Percentiles rank a stretch among this genome's conserved stretches.
phyloP scores from a whole-genome alignment of 768 basidiomycete genomes.

The Russula sp. region DNA sequence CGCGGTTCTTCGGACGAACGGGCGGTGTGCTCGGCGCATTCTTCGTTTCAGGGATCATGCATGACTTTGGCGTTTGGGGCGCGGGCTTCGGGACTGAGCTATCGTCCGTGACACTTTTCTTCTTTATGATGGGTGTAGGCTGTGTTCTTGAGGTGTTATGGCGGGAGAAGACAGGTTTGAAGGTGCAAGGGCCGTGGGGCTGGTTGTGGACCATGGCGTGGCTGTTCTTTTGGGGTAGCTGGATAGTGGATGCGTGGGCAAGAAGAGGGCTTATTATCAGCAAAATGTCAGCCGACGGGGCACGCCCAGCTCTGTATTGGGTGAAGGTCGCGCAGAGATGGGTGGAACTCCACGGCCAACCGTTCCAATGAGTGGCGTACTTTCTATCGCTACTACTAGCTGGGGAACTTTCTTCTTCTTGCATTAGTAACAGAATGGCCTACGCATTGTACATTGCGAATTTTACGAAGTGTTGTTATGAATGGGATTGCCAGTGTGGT shows the following conservation, averaged over 20 bases:
- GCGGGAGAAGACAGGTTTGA: conserved; percentile 8
- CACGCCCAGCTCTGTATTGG: conserved; percentile 21
- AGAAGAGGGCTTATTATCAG: conserved; percentile 20
- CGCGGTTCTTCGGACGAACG: conserved; percentile 7
- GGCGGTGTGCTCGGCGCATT: conserved; percentile 22
- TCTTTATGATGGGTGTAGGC: conserved; percentile 22
- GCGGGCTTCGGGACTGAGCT: conserved; percentile 11
- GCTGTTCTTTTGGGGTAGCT: conserved; percentile 18
- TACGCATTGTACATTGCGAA: not conserved
- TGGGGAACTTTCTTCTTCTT: not conserved
- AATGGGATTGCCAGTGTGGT: too few species aligned
- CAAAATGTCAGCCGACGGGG: conserved; percentile 13
- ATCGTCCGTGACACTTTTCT: conserved; percentile 20
- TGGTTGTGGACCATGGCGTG: conserved; percentile 20
- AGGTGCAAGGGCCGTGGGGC: conserved; percentile 18
- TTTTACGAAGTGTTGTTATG: not conserved
- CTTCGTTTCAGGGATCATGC: conserved; percentile 23
- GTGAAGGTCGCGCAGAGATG: conserved; percentile 20
- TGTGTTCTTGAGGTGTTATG: conserved; percentile 15
- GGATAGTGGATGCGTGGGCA: conserved; percentile 20
- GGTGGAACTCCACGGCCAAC: conserved; percentile 19
- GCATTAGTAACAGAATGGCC: not conserved
- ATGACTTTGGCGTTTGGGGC: conserved; percentile 21
- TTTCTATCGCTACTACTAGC: not conserved
- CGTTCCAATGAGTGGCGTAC: not conserved